Evolutionary conservation across 305 asterid genomes (phyloP), one percentile per base, ranked within the genome.

Genomic region (Rubia tinctorum): DNA sequence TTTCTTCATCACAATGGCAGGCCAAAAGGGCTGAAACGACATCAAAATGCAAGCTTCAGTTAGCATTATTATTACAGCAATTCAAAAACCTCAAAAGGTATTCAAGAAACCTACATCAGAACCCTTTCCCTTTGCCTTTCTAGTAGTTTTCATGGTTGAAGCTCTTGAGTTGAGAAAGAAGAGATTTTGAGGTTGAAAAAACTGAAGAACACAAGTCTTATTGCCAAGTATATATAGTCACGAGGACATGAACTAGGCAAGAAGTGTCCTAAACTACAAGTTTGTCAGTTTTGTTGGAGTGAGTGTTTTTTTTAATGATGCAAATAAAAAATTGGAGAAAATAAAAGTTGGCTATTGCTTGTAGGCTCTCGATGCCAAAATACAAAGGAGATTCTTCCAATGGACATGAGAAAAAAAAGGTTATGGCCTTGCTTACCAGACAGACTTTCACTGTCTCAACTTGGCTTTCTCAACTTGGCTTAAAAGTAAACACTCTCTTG

Each of bases 1-100:
- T 81, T 93, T 93, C 79, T 93, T 91, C 95, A 93, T 86, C 85
- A 93, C 95, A 80, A 91, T 80, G 72, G 97, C 85, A 0, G 97
- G 97, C 98, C 97, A 91, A 76, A 91, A 93, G 18, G 93, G 51
- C 96, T 86, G 87, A 55, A 55, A 55, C n/a, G 61, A 49, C 27
- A 79, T 9, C 55, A 73, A 69, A 37, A 66, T 66, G 44, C 27
- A 40, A 67, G 18, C 22, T 18, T 20, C 11, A 64, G 12, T 72
- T 20, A 71, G 12, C 68, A 69, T 27, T 43, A 2, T 39, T 14
- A 39, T 43, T 8, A 25, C 77, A 71, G 11, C 40, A 43, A 71
- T 71, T 73, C 56, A 49, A 79, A 37, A 42, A 80, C 73, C 77
- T 76, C 61, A 8, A 56, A 58, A 71, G 69, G 30, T 53, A 15